phyloP scores from a whole-genome alignment of 345 rosid genomes.

The Moricandia moricandioides region DNA sequence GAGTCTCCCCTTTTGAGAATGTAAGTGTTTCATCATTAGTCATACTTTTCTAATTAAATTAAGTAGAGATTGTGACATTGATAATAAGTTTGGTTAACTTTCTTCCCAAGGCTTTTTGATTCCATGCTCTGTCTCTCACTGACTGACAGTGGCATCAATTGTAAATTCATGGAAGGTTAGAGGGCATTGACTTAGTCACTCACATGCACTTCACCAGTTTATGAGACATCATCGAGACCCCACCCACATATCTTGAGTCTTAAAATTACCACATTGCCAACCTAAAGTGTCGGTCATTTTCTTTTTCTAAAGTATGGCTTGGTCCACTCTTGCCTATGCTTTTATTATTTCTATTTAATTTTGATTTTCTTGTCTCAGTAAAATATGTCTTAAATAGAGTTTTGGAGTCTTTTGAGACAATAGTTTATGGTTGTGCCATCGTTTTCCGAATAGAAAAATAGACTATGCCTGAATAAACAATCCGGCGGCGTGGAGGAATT shows the following conservation, averaged over 20 bases:
- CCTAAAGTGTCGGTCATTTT: slow-evolving; percentile 30
- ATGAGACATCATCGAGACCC: slow-evolving; percentile 24
- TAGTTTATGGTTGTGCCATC: slow-evolving; percentile 18
- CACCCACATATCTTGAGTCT: slow-evolving; percentile 8
- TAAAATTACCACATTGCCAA: slow-evolving; percentile 19
- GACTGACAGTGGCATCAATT: slow-evolving; percentile 33
- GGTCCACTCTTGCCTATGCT: slow-evolving; percentile 33
- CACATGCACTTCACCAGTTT: slow-evolving; percentile 28
- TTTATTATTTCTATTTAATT: slow-evolving; percentile 16
- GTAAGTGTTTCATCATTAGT: slow-evolving; percentile 29
- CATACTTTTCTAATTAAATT: background rate
- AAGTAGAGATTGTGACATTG: background rate
- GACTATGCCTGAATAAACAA: slow-evolving; percentile 20
- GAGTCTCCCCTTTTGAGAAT: slow-evolving; percentile 79
- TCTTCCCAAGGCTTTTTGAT: slow-evolving; percentile 21
- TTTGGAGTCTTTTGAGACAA: slow-evolving; percentile 25
- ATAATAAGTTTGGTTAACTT: slow-evolving; percentile 21
- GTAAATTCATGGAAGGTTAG: slow-evolving; percentile 7
- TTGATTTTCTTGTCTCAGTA: background rate
- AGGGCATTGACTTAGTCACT: slow-evolving; percentile 10
- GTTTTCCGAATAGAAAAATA: slow-evolving; percentile 1
- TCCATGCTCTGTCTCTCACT: slow-evolving; percentile 39
- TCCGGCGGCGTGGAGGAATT: slow-evolving; percentile 33
- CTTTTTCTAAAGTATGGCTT: slow-evolving; percentile 21
- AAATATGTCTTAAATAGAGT: background rate